phyloP scores from a whole-genome alignment of 768 basidiomycete species.

The Mycena indigotica region DNA sequence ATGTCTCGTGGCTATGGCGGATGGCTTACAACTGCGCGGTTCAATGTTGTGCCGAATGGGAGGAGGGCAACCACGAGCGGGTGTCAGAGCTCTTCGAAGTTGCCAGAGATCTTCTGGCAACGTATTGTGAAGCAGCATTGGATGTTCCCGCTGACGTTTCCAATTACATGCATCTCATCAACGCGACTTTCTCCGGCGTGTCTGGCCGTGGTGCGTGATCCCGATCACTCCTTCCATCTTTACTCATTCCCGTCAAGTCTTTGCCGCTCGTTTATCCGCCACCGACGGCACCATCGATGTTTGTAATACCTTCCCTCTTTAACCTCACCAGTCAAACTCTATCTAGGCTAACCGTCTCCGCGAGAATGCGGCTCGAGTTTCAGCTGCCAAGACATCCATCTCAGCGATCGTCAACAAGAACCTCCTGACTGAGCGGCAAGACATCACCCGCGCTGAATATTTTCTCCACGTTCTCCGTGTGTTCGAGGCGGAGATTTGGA shows the following conservation, averaged over 20 bases:
- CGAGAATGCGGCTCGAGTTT: conserved; percentile 53
- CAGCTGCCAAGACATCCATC: conserved; percentile 49
- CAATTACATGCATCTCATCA: conserved; percentile 67
- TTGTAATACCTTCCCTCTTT: conserved; percentile 14
- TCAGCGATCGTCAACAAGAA: conserved; percentile 43
- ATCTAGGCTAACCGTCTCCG: conserved; percentile 31
- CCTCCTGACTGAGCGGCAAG: conserved; percentile 47
- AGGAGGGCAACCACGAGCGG: conserved; percentile 55
- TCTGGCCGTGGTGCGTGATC: conserved; percentile 64
- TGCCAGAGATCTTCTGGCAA: conserved; percentile 65
- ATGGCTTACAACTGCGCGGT: conserved; percentile 85
- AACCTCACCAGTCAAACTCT: conserved; percentile 1
- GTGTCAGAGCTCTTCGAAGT: conserved; percentile 73
- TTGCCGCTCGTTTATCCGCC: conserved; percentile 47
- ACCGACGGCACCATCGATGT: conserved; percentile 45
- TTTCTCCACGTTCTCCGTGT: conserved; percentile 69
- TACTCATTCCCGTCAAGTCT: conserved; percentile 39
- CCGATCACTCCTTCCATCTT: conserved; percentile 15
- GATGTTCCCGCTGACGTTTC: conserved; percentile 65
- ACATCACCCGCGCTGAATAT: conserved; percentile 56
- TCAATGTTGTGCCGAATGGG: conserved; percentile 81
- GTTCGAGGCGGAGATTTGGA: conserved; percentile 72
- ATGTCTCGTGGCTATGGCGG: conserved; percentile 89
- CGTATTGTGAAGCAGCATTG: conserved; percentile 57
- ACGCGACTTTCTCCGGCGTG: conserved; percentile 70